Evolutionary conservation across 345 rosid species (phyloP).

Genomic region (Noccaea caerulescens): DNA sequence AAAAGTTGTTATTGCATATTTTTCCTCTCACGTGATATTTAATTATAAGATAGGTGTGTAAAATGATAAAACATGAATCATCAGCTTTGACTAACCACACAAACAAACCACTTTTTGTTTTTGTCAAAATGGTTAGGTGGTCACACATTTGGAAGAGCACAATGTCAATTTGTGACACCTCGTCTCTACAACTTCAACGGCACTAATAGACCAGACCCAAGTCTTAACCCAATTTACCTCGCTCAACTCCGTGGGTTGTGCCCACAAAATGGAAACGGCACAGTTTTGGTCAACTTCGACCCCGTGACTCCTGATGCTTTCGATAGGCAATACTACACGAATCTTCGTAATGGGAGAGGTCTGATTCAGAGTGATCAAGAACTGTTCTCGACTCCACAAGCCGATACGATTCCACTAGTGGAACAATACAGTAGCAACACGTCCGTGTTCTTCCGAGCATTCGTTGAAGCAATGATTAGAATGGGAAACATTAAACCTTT

Average conservation of each 20-base stretch:
- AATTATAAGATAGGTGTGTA: neutral
- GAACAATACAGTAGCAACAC: constrained; percentile 35
- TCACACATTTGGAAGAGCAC: constrained; percentile 72
- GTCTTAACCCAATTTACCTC: constrained; percentile 48
- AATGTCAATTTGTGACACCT: constrained; percentile 44
- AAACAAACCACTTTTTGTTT: neutral
- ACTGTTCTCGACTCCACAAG: constrained; percentile 43
- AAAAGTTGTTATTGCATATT: too few relatives aligned
- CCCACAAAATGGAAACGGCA: constrained; percentile 56
- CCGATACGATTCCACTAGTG: constrained; percentile 38
- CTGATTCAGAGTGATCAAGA: constrained; percentile 46
- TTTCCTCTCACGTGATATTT: neutral
- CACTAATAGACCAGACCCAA: constrained; percentile 55
- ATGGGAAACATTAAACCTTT: constrained; percentile 59
- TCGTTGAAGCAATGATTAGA: constrained; percentile 53
- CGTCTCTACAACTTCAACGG: constrained; percentile 57
- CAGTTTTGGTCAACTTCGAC: constrained; percentile 54
- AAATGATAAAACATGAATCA: neutral
- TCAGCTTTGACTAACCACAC: neutral
- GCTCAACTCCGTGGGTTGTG: constrained; percentile 47
- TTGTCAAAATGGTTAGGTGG: constrained; percentile 52
- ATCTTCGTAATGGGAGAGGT: constrained; percentile 47
- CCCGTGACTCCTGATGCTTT: constrained; percentile 51
- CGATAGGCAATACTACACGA: constrained; percentile 55
- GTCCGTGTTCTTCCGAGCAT: constrained; percentile 51